Percentiles rank a stretch among this genome's conserved stretches.
Evolutionary conservation across 192 early-diverging fungal species (phyloP).

Genomic region (Coemansia sp.): DNA sequence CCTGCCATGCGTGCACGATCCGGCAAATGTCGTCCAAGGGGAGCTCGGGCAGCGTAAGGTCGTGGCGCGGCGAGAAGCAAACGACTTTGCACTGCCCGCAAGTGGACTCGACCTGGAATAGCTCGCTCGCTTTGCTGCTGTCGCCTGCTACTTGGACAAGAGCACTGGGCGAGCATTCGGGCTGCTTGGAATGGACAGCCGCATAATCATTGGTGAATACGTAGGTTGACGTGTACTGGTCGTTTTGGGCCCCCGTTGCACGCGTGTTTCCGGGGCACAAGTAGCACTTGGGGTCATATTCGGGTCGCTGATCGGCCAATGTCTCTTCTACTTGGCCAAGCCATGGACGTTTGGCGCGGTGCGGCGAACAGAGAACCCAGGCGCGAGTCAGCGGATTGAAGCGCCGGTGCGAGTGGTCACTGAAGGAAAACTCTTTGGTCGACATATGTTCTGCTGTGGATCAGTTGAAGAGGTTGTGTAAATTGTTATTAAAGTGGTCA

Average conservation of each 20-base stretch:
- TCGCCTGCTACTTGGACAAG: conserved; percentile 28
- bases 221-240: conserved; percentile 75
- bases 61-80: conserved; percentile 91
- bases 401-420: conserved; percentile 68
- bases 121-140: conserved; percentile 9
- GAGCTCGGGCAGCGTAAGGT: conserved; percentile 90
- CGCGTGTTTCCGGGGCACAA: conserved; percentile 87
- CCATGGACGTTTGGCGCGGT: conserved; percentile 94
- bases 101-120: conserved; percentile 63
- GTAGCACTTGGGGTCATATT: conserved; percentile 80
- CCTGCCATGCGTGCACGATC: conserved; percentile 76
- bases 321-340: conserved; percentile 69
- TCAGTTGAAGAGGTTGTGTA: background rate
- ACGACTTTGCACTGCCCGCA: conserved; percentile 84
- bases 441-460: too few relatives aligned
- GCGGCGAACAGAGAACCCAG: conserved; percentile 98
- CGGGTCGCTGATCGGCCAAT: conserved; percentile 45
- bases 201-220: conserved; percentile 94
- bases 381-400: conserved; percentile 88
- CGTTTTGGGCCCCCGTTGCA: conserved; percentile 71
- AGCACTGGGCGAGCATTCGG: conserved; percentile 13
- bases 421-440: conserved; percentile 36
- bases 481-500: background rate
- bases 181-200: conserved; percentile 69
- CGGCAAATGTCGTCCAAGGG: conserved; percentile 58